phyloP scores from a whole-genome alignment of 108 stramenopile species.

The Discostella stelligeroides region DNA sequence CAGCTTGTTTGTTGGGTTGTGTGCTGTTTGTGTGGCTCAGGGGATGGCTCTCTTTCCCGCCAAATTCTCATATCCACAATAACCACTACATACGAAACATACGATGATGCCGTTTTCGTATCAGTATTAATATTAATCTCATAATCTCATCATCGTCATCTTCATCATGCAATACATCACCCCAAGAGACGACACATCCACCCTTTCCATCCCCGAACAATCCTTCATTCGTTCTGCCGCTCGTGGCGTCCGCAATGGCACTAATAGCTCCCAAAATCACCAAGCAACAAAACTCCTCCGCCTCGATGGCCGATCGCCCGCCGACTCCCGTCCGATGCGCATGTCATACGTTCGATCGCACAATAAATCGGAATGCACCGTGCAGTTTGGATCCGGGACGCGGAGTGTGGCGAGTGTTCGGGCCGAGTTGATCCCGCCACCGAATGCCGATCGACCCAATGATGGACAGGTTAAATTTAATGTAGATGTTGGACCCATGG shows the following conservation, averaged over 20 bases:
- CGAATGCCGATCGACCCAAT: constrained; percentile 82
- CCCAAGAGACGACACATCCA: constrained; percentile 69
- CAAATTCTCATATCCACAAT: too few relatives aligned
- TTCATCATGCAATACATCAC: constrained; percentile 47
- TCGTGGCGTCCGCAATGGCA: constrained; percentile 15
- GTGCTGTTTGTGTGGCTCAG: too few relatives aligned
- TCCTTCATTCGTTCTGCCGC: constrained; percentile 71
- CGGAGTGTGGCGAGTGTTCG: constrained; percentile 58
- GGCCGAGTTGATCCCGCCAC: constrained; percentile 76
- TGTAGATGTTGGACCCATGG: constrained; percentile 89
- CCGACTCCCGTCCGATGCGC: constrained; percentile 72
- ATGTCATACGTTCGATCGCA: constrained; percentile 66
- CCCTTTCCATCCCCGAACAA: constrained; percentile 71
- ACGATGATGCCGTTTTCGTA: too few relatives aligned
- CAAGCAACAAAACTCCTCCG: constrained; percentile 34
- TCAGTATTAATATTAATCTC: too few relatives aligned
- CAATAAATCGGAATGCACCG: constrained; percentile 73
- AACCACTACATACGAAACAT: too few relatives aligned
- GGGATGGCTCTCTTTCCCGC: too few relatives aligned
- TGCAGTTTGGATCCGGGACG: constrained; percentile 74
- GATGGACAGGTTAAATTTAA: constrained; percentile 85
- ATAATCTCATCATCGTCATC: background rate
- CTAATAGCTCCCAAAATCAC: background rate
- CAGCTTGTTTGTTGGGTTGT: too few relatives aligned
- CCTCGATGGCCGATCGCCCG: constrained; percentile 65